Evolutionary conservation across 2,329 filamentous ascomycete genomes (phyloP).

Genomic region (Neurospora crassa): DNA sequence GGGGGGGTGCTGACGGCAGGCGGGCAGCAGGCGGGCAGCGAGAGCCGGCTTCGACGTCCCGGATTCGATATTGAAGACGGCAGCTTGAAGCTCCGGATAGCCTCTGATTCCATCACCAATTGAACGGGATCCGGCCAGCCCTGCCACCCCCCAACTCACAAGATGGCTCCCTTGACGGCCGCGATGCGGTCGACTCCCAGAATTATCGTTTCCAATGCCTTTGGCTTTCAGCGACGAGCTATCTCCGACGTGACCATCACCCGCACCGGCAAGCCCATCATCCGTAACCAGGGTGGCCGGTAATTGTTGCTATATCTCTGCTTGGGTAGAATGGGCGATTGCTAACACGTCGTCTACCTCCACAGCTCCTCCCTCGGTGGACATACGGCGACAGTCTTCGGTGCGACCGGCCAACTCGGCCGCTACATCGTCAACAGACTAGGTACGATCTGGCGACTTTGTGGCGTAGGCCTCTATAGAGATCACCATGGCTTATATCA

Average conservation of each 20-base stretch:
- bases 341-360: conserved; percentile 32
- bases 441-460: conserved; percentile 35
- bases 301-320: conserved; percentile 33
- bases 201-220: conserved; percentile 32
- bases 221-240: conserved; percentile 40
- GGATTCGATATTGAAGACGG: not conserved
- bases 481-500: conserved; percentile 18
- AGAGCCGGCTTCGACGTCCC: not conserved
- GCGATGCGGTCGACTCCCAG: conserved; percentile 44
- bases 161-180: conserved; percentile 49
- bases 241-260: conserved; percentile 86
- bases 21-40: not conserved
- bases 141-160: conserved; percentile 24
- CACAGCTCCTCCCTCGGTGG: conserved; percentile 28
- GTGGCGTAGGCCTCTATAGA: conserved; percentile 8
- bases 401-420: conserved; percentile 89
- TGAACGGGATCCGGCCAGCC: conserved; percentile 21
- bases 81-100: conserved; percentile 14
- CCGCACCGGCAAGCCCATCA: conserved; percentile 88
- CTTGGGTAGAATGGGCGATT: conserved; percentile 18
- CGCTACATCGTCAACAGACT: conserved; percentile 96
- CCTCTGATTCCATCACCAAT: conserved; percentile 19
- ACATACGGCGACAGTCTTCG: conserved; percentile 95
- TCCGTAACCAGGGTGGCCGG: conserved; percentile 84
- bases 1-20: not conserved